phyloP scores from a whole-genome alignment of 495 filamentous ascomycete genomes.

The Neurospora pannonica region DNA sequence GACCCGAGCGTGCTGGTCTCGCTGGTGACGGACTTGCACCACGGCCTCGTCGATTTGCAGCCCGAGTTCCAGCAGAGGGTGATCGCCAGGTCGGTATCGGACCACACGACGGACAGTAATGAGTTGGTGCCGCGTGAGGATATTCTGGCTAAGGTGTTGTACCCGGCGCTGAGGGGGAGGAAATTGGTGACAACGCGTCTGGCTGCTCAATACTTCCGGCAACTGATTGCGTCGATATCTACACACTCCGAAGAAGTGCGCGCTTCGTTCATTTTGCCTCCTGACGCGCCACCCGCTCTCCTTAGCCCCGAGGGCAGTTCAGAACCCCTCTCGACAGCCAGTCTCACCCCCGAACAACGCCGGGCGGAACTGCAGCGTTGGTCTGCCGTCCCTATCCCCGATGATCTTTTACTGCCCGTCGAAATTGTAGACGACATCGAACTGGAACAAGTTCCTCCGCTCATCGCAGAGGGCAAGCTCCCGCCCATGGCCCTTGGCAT shows the following conservation, averaged over 20 bases:
- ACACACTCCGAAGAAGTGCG: conserved; percentile 29
- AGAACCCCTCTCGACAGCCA: background rate
- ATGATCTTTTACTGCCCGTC: conserved; percentile 18
- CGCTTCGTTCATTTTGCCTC: conserved; percentile 21
- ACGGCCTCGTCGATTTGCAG: conserved; percentile 20
- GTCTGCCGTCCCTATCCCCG: conserved; percentile 18
- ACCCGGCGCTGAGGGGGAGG: conserved; percentile 25
- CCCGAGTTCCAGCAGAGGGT: conserved; percentile 23
- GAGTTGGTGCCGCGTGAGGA: conserved; percentile 22
- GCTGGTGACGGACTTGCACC: conserved; percentile 32
- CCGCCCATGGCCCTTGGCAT: conserved; percentile 20
- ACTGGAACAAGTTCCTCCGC: conserved; percentile 5
- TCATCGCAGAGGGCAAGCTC: conserved; percentile 9
- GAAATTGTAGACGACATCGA: conserved; percentile 19
- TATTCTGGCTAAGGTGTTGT: conserved; percentile 23
- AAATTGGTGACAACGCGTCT: conserved; percentile 27
- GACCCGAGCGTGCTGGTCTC: conserved; percentile 33
- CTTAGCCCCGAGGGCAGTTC: background rate
- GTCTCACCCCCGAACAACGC: background rate
- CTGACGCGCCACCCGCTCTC: background rate
- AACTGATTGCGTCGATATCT: conserved; percentile 29
- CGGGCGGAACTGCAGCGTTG: conserved; percentile 11
- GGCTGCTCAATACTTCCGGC: conserved; percentile 29
- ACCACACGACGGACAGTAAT: conserved; percentile 22
- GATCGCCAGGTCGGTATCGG: conserved; percentile 22